Evolutionary conservation across 306 rosid genomes (phyloP).

Genomic region (Ormosia emarginata): DNA sequence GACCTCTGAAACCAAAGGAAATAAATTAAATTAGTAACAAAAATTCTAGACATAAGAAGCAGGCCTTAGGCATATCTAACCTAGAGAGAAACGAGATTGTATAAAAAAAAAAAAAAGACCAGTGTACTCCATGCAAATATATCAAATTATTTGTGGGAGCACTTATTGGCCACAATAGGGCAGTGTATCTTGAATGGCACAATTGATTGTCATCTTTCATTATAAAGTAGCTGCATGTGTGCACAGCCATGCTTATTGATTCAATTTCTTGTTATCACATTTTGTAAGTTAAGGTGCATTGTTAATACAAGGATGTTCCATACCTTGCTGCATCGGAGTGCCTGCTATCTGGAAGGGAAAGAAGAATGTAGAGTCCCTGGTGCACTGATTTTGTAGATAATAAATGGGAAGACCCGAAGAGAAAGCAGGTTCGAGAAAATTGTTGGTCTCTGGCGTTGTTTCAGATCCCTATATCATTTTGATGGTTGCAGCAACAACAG

Average conservation of each 20-base stretch:
- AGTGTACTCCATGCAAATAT: not conserved
- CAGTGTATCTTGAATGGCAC: not conserved
- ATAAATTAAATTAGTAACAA: slow-evolving; percentile 16
- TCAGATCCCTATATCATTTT: slow-evolving; percentile 69
- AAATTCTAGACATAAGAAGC: not conserved
- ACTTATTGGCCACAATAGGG: not conserved
- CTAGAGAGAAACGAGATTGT: not conserved
- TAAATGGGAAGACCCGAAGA: slow-evolving; percentile 45
- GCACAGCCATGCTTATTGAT: not conserved
- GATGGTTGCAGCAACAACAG: slow-evolving; percentile 3
- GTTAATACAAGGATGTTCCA: slow-evolving; percentile 6
- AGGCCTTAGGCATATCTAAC: not conserved
- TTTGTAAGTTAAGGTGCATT: not conserved
- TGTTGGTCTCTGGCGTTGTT: slow-evolving; percentile 9
- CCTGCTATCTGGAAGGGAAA: slow-evolving; percentile 17
- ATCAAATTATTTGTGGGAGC: not conserved
- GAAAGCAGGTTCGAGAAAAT: slow-evolving; percentile 67
- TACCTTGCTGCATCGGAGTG: slow-evolving; percentile 38
- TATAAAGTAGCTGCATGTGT: not conserved
- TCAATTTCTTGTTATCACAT: not conserved
- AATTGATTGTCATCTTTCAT: not conserved
- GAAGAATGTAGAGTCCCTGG: slow-evolving; percentile 26
- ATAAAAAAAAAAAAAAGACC: not conserved
- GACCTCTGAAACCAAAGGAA: slow-evolving; percentile 38
- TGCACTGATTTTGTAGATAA: slow-evolving; percentile 55